Conservation (phyloP, 495 filamentous ascomycete species). For the Tuber borchii region DNA sequence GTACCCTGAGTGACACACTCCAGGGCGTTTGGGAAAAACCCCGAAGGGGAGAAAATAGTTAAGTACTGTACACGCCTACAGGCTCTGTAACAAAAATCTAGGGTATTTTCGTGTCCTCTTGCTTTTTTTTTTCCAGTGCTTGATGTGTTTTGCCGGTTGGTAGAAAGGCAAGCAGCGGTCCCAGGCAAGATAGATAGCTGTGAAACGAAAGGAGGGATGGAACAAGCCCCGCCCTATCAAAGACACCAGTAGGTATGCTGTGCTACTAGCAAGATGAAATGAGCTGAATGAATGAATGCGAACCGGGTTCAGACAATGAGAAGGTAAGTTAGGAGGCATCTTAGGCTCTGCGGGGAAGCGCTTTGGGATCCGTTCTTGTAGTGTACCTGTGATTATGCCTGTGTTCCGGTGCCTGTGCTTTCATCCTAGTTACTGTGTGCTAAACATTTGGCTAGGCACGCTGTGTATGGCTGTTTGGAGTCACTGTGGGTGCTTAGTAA, state of each 20-base stretch:
- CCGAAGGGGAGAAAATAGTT: not conserved
- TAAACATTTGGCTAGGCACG: not conserved
- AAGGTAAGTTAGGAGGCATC: not conserved
- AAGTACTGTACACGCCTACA: not conserved
- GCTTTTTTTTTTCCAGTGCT: not conserved
- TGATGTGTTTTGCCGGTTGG: not conserved
- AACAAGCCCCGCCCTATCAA: not conserved
- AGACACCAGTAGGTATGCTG: not conserved
- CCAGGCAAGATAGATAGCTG: not conserved
- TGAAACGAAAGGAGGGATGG: not conserved
- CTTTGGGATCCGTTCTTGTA: not conserved
- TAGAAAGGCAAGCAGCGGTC: not conserved
- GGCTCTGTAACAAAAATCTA: not conserved
- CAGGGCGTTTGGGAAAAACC: not conserved
- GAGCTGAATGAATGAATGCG: not conserved
- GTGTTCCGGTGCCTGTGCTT: not conserved
- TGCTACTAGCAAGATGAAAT: not conserved
- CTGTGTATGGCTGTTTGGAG: not conserved
- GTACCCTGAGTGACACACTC: not conserved
- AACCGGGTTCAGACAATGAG: not conserved
- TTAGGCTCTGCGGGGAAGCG: constrained; percentile 2
- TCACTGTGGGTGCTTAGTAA: not conserved
- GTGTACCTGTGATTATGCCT: not conserved
- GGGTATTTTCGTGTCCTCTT: not conserved
- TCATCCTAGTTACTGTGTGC: not conserved